Percentiles rank a stretch among this genome's conserved stretches.
Conservation (phyloP, 345 rosid species). For the Linum tenue region DNA sequence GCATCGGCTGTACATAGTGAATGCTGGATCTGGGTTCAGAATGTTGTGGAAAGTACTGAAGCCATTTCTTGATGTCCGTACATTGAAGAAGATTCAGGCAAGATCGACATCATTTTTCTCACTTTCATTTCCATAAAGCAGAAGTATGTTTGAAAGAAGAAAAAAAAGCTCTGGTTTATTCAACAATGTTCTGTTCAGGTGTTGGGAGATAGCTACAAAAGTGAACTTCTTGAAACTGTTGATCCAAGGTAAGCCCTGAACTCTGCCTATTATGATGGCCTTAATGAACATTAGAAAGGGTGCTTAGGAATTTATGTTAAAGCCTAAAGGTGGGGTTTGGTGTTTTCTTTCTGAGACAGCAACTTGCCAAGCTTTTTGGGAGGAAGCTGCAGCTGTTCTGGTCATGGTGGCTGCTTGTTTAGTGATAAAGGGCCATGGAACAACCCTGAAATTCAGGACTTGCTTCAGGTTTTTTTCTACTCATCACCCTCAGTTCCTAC, state of each 20-base stretch:
- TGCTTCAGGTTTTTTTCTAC: conserved; percentile 36
- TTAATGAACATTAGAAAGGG: background rate
- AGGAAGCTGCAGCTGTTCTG: conserved; percentile 53
- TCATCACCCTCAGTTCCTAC: background rate
- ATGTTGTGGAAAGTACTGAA: conserved; percentile 53
- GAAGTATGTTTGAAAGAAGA: background rate
- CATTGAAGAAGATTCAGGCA: conserved; percentile 49
- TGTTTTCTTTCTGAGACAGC: conserved; percentile 17
- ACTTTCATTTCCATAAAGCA: background rate
- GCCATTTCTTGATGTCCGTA: conserved; percentile 45
- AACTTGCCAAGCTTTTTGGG: conserved; percentile 54
- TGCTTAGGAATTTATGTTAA: background rate
- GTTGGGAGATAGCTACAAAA: conserved; percentile 34
- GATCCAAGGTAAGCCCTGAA: conserved; percentile 31
- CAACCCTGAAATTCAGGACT: conserved; percentile 41
- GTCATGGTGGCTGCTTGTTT: conserved; percentile 48
- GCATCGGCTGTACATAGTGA: conserved; percentile 41
- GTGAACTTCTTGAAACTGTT: conserved; percentile 32
- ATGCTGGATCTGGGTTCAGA: conserved; percentile 56
- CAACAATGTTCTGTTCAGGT: conserved; percentile 28
- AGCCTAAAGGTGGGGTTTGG: background rate
- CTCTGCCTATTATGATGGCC: background rate
- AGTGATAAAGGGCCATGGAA: conserved; percentile 68
- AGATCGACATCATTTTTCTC: background rate
- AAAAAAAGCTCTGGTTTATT: background rate